Percentiles rank a stretch among this genome's conserved stretches.
These are phyloP conservation scores for Coemansia sp. DNA, from an alignment of 192 early-diverging fungal genomes.

Conservation along the genomic window DNA sequence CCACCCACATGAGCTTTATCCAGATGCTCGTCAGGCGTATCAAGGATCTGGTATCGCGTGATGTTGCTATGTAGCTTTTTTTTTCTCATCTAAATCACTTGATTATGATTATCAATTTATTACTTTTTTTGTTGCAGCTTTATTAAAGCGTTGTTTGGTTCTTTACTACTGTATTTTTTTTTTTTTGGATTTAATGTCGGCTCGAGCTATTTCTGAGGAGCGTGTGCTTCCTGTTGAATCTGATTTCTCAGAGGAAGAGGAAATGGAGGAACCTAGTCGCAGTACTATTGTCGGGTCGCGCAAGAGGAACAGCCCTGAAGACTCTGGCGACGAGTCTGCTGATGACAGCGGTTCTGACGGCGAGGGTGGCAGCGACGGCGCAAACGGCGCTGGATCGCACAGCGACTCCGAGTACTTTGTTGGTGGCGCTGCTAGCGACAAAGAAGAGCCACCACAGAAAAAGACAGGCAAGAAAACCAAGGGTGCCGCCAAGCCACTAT, in stretches of 20 bases:
- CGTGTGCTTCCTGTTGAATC: background rate
- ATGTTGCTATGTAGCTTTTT: slow-evolving; percentile 16
- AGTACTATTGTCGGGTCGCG: slow-evolving; percentile 1
- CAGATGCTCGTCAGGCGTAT: slow-evolving; percentile 49
- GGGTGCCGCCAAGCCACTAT: slow-evolving; percentile 9
- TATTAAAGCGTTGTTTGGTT: background rate
- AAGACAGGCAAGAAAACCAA: slow-evolving; percentile 1
- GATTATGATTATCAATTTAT: background rate
- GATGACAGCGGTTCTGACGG: background rate
- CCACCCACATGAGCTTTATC: slow-evolving; percentile 43
- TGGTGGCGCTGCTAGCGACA: slow-evolving; percentile 26
- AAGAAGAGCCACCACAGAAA: background rate
- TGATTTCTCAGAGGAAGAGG: background rate
- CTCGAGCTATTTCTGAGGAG: background rate
- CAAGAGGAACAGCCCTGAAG: slow-evolving; percentile 4
- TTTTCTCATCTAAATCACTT: slow-evolving; percentile 6
- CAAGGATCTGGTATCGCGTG: slow-evolving; percentile 47
- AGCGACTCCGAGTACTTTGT: slow-evolving; percentile 28
- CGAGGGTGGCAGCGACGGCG: background rate
- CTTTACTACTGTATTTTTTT: background rate
- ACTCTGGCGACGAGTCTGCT: slow-evolving; percentile 2
- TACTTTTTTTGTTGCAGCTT: background rate
- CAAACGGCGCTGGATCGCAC: background rate
- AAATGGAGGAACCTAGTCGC: slow-evolving; percentile 10
- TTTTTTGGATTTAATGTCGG: background rate